These are phyloP conservation scores for Naganishia sp. DNA, from an alignment of 1,284 basidiomycete species.

Conservation along the genomic window DNA sequence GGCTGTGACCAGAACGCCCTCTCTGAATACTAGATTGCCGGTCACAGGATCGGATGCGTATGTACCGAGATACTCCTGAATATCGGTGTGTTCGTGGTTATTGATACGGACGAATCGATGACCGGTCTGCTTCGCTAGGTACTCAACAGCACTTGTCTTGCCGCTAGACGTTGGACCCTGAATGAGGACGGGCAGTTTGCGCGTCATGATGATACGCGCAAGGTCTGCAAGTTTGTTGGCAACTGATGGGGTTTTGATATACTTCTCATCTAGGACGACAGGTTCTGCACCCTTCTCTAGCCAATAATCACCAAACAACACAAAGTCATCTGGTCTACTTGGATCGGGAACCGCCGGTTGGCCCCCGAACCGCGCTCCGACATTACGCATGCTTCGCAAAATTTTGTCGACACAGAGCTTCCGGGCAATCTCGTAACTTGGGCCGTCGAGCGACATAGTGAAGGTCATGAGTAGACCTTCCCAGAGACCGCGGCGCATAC, in stretches of 20 bases:
- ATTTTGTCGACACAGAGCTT: constrained; percentile 74
- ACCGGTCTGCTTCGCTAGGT: constrained; percentile 88
- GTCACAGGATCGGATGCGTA: constrained; percentile 91
- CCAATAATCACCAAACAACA: constrained; percentile 92
- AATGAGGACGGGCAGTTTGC: constrained; percentile 91
- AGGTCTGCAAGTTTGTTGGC: constrained; percentile 90
- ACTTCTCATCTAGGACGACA: constrained; percentile 58
- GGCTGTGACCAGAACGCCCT: constrained; percentile 90
- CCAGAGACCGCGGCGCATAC: constrained; percentile 84
- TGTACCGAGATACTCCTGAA: constrained; percentile 96
- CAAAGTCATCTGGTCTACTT: constrained; percentile 61
- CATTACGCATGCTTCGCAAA: constrained; percentile 79
- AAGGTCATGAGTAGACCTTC: constrained; percentile 98
- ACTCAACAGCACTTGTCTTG: constrained; percentile 96
- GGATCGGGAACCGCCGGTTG: constrained; percentile 64
- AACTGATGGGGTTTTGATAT: constrained; percentile 96
- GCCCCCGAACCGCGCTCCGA: constrained; percentile 69
- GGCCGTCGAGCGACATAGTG: constrained; percentile 84
- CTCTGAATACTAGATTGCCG: constrained; percentile 90
- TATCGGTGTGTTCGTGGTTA: constrained; percentile 99
- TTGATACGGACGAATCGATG: constrained; percentile 98
- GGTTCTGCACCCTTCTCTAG: constrained; percentile 75
- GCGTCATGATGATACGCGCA: constrained; percentile 83
- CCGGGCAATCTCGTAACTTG: constrained; percentile 71
- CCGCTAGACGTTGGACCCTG: constrained; percentile 98